Evolutionary conservation across 2,329 filamentous ascomycete genomes (phyloP), one percentile per base, ranked within the genome.

Genomic region (Talaromyces funiculosus): DNA sequence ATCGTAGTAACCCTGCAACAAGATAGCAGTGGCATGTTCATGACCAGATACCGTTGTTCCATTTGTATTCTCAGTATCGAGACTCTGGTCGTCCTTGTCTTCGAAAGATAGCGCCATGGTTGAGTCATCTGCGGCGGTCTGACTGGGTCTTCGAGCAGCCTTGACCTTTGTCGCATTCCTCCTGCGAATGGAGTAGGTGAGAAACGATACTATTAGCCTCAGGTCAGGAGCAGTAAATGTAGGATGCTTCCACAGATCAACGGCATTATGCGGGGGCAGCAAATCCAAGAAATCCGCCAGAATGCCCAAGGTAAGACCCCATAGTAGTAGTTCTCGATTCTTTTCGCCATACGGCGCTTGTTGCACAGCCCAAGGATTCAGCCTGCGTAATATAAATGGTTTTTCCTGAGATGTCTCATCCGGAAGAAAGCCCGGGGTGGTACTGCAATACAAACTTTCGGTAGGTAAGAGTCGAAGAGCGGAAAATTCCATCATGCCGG

Each of bases 301-400:
- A 33, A 90, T 83, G 4, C 86, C 86, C 1, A 89, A 76, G 0
- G 87, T 89, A 35, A 90, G 71, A 0, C 87, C 87, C 87, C 87
- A 90, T 1, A 89, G 81, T 10, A 88, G 72, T 1, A 89, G 74
- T 2, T 85, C 83, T 26, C 71, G 70, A 64, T 70, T 65, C 65
- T 72, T 70, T 64, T 75, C 67, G 64, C 24, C 55, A 18, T 56
- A 59, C 0, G 68, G 66, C 12, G 65, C 63, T 58, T 63, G 73
- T 67, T 65, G 67, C 18, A 69, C 61, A 35, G 63, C 66, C 71
- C 70, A 72, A 5, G 66, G 57, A 57, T 67, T 69, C 29, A 68
- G 68, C 14, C 64, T 62, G 31, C 71, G 66, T 49, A 72, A 53
- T 7, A 69, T 56, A 16, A 71, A 35, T 2, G 12, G 26, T 8